phyloP scores from a whole-genome alignment of 805 yeast genomes.

The Nakazawaea populi region DNA sequence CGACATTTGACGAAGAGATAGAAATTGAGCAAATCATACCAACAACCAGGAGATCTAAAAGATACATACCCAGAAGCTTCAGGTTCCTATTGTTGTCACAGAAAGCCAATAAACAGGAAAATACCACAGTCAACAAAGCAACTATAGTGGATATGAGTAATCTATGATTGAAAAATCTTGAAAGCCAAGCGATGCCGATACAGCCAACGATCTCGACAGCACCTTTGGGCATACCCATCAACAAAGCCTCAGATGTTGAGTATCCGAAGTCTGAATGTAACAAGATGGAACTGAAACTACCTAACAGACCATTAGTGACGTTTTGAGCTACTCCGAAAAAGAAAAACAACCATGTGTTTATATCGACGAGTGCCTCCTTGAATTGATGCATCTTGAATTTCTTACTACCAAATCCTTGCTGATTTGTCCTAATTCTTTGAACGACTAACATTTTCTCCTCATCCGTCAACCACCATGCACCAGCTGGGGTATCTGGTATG shows the following conservation, averaged over 20 bases:
- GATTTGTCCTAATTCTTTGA: conserved; percentile 46
- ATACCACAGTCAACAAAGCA: conserved; percentile 17
- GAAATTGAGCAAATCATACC: conserved; percentile 26
- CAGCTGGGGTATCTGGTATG: conserved; percentile 37
- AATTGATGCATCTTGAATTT: conserved; percentile 51
- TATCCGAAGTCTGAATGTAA: conserved; percentile 29
- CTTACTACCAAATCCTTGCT: conserved; percentile 53
- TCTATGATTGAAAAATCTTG: conserved; percentile 22
- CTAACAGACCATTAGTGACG: conserved; percentile 52
- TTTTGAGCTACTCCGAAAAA: conserved; percentile 34
- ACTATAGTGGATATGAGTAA: conserved; percentile 25
- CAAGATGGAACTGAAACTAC: conserved; percentile 38
- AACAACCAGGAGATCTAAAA: conserved; percentile 15
- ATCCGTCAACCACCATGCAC: conserved; percentile 24
- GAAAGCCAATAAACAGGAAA: conserved; percentile 25
- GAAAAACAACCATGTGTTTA: conserved; percentile 43
- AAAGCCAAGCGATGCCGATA: conserved; percentile 15
- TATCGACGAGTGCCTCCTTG: conserved; percentile 43
- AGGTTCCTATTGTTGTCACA: conserved; percentile 2
- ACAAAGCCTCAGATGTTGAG: conserved; percentile 16
- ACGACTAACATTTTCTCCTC: conserved; percentile 41
- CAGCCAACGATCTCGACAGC: conserved; percentile 24
- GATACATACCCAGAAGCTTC: conserved; percentile 17
- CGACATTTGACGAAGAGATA: conserved; percentile 35
- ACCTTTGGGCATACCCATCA: conserved; percentile 33